Evolutionary conservation across 2,329 filamentous ascomycete species (phyloP).

Genomic region (Epichloe sibirici): DNA sequence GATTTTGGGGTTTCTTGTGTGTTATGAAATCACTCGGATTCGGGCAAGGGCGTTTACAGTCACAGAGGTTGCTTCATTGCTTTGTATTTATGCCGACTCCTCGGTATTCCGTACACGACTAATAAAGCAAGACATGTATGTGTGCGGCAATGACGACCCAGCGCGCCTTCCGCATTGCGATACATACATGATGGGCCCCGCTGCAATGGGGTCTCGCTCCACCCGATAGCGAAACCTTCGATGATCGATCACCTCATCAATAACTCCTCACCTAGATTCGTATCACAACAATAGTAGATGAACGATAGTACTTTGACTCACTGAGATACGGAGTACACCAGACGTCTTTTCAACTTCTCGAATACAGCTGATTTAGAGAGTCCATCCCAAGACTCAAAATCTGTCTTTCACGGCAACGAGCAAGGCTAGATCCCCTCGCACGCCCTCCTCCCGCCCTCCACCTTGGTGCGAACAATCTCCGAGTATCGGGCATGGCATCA

Average conservation of each 20-base stretch:
- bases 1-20: not conserved
- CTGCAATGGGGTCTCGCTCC: not conserved
- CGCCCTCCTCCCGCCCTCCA: not conserved
- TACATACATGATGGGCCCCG: not conserved
- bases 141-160: not conserved
- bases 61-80: not conserved
- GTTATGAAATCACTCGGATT: not conserved
- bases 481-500: constrained; percentile 3
- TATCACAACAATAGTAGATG: too few relatives aligned
- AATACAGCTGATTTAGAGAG: not conserved
- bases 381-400: not conserved
- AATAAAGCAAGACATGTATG: not conserved
- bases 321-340: too few relatives aligned
- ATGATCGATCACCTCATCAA: not conserved
- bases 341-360: too few relatives aligned
- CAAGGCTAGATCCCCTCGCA: too few relatives aligned
- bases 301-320: too few relatives aligned
- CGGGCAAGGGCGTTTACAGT: not conserved
- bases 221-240: not conserved
- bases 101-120: not conserved
- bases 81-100: too few relatives aligned
- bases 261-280: not conserved
- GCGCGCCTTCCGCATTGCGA: not conserved
- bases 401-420: too few relatives aligned
- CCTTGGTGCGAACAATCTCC: not conserved